Conservation (phyloP, 139 green algal genomes). For the Chlorella sp. region DNA sequence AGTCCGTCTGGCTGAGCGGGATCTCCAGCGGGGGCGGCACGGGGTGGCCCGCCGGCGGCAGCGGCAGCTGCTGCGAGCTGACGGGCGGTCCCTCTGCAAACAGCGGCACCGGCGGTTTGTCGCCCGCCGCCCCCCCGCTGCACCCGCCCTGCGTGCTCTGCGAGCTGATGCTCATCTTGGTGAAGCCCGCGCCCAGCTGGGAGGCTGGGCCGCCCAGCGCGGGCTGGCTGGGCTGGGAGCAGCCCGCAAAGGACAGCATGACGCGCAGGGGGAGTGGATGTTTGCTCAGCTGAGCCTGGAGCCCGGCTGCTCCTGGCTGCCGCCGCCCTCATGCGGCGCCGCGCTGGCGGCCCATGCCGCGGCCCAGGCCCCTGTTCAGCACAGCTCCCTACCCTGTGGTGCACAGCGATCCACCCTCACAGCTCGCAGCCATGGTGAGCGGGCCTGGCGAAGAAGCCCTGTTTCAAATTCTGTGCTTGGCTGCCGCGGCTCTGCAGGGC, state of each 20-base stretch:
- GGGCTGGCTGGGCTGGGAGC: conserved; percentile 21
- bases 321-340: neutral
- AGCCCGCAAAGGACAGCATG: conserved; percentile 12
- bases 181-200: conserved; percentile 38
- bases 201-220: no score
- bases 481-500: no score
- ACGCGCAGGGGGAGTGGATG: neutral
- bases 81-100: conserved; percentile 27
- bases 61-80: conserved; percentile 4
- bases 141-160: conserved; percentile 2
- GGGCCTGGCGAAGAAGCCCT: no score
- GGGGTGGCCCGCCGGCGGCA: neutral
- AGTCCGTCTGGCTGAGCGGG: conserved; percentile 31
- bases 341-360: no score
- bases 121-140: neutral
- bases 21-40: conserved; percentile 18
- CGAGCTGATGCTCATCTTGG: conserved; percentile 33
- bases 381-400: neutral
- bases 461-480: neutral
- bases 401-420: neutral
- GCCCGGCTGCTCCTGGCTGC: neutral
- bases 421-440: conserved; percentile 15
- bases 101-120: conserved; percentile 26
- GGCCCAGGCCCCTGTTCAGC: neutral
- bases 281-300: neutral